Conservation (phyloP, 73 alveolate species). For the Paramecium sexaurelia region DNA sequence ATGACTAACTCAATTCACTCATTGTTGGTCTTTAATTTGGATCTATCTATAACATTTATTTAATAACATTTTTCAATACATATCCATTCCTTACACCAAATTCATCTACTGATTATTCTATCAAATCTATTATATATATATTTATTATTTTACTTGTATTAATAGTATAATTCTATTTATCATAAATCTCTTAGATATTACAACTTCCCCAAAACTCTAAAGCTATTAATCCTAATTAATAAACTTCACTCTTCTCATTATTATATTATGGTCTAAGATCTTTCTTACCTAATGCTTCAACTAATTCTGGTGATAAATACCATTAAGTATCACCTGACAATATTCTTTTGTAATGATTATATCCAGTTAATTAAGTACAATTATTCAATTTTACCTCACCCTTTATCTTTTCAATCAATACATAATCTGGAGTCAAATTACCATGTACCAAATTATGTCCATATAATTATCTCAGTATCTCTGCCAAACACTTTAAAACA, state of each 20-base stretch:
- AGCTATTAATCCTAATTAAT: background rate
- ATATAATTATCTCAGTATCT: background rate
- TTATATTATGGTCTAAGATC: constrained; percentile 41
- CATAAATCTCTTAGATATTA: background rate
- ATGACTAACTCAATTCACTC: background rate
- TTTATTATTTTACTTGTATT: background rate
- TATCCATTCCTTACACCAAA: constrained; percentile 28
- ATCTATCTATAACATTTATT: constrained; percentile 17
- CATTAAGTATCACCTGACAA: background rate
- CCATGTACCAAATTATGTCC: background rate
- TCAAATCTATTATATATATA: background rate
- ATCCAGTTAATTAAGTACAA: background rate
- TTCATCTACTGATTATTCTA: background rate
- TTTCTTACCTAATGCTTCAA: constrained; percentile 1
- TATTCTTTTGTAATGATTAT: constrained; percentile 14
- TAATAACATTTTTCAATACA: background rate
- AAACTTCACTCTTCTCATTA: constrained; percentile 27
- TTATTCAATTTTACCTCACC: background rate
- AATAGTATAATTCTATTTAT: background rate
- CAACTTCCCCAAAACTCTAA: constrained; percentile 13
- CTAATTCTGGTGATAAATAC: constrained; percentile 52
- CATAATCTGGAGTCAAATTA: constrained; percentile 18
- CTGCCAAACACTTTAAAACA: background rate
- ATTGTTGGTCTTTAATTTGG: constrained; percentile 20
- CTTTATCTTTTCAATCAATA: background rate